A percentile compares a stretch with the other conserved stretches of the same genome.
These are phyloP conservation scores for Lachnellula arida DNA, from an alignment of 2,329 filamentous ascomycete species.

Conservation along the genomic window DNA sequence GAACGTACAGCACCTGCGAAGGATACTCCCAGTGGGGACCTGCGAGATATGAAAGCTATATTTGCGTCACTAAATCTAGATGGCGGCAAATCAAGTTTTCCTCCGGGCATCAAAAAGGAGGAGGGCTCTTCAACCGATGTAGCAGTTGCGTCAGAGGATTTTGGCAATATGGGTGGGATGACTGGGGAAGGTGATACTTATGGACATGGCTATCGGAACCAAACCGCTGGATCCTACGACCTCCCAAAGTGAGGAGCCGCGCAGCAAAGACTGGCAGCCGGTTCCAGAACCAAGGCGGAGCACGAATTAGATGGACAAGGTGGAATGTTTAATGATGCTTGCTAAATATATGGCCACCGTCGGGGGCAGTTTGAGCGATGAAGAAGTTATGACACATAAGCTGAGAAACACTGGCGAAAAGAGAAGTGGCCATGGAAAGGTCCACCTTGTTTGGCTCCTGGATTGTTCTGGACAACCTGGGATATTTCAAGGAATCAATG, in stretches of 20 bases:
- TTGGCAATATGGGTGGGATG: constrained; percentile 7
- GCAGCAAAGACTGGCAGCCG: neutral
- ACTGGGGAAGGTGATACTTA: constrained; percentile 12
- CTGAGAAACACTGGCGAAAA: too few species aligned
- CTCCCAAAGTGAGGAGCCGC: neutral
- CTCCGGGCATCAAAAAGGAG: constrained; percentile 6
- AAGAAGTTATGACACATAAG: too few species aligned
- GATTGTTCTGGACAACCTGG: too few species aligned
- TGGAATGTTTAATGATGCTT: too few species aligned
- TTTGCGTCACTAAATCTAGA: constrained; percentile 60
- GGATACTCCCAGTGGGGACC: constrained; percentile 56
- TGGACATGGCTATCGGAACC: constrained; percentile 12
- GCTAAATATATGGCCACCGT: too few species aligned
- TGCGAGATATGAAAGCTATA: constrained; percentile 71
- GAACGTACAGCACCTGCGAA: constrained; percentile 62
- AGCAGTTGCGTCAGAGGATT: constrained; percentile 8
- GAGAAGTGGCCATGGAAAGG: too few species aligned
- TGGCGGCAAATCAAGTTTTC: constrained; percentile 27
- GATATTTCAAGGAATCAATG: too few species aligned
- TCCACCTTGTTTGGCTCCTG: too few species aligned
- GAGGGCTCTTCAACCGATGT: constrained; percentile 1
- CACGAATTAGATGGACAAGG: too few species aligned
- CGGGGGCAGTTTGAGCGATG: too few species aligned
- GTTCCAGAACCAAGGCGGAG: neutral
- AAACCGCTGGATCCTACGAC: neutral